Conservation (phyloP, 2,329 filamentous ascomycete species). For the Phaeosphaeriaceae sp. region DNA sequence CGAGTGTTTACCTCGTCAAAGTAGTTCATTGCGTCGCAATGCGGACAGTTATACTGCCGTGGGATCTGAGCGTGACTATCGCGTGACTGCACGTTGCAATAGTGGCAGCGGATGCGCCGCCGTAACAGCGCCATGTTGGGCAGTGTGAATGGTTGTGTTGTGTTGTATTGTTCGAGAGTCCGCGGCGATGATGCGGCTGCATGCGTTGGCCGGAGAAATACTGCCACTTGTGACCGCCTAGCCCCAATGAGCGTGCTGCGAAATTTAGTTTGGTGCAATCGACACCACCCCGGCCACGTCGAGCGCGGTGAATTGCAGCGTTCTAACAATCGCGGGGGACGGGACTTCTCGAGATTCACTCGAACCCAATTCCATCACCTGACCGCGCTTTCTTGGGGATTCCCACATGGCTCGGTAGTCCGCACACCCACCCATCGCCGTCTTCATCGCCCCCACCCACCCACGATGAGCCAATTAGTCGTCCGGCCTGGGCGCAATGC, state of each 20-base stretch:
- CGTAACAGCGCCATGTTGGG: conserved; percentile 42
- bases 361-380: neutral
- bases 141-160: conserved; percentile 13
- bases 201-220: conserved; percentile 9
- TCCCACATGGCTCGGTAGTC: conserved; percentile 37
- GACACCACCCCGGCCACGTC: conserved; percentile 1
- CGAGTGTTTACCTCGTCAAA: conserved; percentile 74
- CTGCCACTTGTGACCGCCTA: conserved; percentile 27
- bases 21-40: conserved; percentile 88
- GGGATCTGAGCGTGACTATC: conserved; percentile 31
- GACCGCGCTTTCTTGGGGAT: neutral
- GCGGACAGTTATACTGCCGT: conserved; percentile 49
- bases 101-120: conserved; percentile 46
- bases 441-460: conserved; percentile 58
- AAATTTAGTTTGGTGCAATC: conserved; percentile 19
- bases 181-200: neutral
- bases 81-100: conserved; percentile 38
- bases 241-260: conserved; percentile 10
- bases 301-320: neutral
- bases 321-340: neutral
- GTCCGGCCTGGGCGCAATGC: conserved; percentile 32
- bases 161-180: neutral
- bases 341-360: neutral
- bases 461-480: conserved; percentile 45
- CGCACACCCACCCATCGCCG: conserved; percentile 19